These are phyloP conservation scores for Euryodendron excelsum DNA, from an alignment of 148 eudicot genomes.

Conservation along the genomic window DNA sequence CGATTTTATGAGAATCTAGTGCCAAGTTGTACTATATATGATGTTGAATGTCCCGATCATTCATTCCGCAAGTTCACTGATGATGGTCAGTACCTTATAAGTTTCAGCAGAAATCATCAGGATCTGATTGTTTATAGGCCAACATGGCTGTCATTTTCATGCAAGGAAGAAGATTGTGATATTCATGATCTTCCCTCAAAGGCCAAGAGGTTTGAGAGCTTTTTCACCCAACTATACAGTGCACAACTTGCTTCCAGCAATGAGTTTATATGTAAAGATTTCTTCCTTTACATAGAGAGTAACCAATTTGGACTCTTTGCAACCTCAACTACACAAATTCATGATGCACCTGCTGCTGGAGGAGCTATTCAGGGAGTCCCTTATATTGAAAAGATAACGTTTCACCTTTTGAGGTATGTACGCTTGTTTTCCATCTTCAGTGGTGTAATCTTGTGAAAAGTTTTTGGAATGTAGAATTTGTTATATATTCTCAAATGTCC, in stretches of 20 bases:
- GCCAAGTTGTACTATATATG: constrained; percentile 80
- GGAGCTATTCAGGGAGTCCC: constrained; percentile 91
- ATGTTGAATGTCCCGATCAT: constrained; percentile 86
- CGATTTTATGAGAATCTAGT: constrained; percentile 93
- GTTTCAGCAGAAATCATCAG: constrained; percentile 87
- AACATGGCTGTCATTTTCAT: constrained; percentile 80
- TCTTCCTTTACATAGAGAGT: constrained; percentile 76
- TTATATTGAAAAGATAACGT: constrained; percentile 80
- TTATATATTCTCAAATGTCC: not conserved
- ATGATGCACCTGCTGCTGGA: constrained; percentile 72
- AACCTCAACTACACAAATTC: constrained; percentile 86
- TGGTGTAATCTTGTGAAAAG: not conserved
- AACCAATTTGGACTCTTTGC: constrained; percentile 85
- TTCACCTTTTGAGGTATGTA: constrained; percentile 81
- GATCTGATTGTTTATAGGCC: constrained; percentile 87
- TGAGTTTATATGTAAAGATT: constrained; percentile 92
- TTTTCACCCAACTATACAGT: constrained; percentile 69
- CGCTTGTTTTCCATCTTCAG: not conserved
- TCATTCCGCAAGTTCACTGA: constrained; percentile 94
- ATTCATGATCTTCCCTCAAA: constrained; percentile 56
- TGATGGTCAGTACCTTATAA: constrained; percentile 81
- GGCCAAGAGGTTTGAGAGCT: constrained; percentile 82
- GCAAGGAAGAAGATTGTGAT: constrained; percentile 58
- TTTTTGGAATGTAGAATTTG: not conserved
- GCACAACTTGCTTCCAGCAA: constrained; percentile 71